These are phyloP conservation scores for Petrea volubilis DNA, from an alignment of 257 asterid genomes.

Conservation along the genomic window DNA sequence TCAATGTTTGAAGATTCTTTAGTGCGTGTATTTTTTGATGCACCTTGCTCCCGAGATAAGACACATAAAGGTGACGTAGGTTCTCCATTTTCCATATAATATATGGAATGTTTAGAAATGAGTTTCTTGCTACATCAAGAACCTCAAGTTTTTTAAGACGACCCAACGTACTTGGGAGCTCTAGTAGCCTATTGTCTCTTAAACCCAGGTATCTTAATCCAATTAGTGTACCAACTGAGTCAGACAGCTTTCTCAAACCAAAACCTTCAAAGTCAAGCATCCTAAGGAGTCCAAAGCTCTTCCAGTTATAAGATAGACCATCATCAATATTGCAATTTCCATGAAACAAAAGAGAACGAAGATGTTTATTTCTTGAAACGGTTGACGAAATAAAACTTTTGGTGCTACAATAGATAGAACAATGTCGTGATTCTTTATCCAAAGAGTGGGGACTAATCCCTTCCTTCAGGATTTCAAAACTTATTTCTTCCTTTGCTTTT, in stretches of 20 bases:
- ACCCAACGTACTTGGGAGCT: conserved; percentile 15
- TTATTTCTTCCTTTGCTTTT: no score
- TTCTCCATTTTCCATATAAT: no score
- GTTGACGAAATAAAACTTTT: no score
- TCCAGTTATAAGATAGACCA: neutral
- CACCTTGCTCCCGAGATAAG: no score
- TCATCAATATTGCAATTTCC: neutral
- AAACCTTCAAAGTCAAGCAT: conserved; percentile 18
- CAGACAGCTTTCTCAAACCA: no score
- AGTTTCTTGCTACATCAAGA: conserved; percentile 2
- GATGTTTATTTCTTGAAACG: neutral
- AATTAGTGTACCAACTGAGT: neutral
- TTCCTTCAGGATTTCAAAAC: no score
- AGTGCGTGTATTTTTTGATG: no score
- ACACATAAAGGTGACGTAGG: no score
- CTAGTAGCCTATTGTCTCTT: neutral
- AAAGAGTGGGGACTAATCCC: neutral
- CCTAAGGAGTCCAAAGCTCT: conserved; percentile 7
- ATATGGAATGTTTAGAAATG: no score
- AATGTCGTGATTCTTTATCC: conserved; percentile 1
- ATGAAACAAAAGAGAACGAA: conserved; percentile 19
- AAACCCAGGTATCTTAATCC: conserved; percentile 23
- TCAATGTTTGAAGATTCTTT: no score
- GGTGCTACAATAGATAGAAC: neutral
- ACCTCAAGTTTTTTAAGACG: conserved; percentile 13